Evolutionary conservation across 83 land plant species (phyloP).

Genomic region (Isoetes engelmannii): DNA sequence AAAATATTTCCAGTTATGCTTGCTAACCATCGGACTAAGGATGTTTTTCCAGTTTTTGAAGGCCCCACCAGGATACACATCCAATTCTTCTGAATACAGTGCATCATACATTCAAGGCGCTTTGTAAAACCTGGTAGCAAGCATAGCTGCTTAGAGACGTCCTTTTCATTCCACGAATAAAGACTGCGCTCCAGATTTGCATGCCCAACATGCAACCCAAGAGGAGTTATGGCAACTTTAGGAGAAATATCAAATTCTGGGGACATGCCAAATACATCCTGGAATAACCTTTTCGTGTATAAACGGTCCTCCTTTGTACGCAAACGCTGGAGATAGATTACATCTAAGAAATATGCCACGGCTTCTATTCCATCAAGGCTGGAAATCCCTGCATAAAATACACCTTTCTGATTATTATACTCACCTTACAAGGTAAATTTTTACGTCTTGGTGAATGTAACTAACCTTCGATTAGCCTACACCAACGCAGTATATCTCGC

Average conservation of each 20-base stretch:
- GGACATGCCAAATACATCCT: conserved; percentile 52
- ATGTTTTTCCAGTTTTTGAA: conserved; percentile 82
- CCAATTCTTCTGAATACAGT: conserved; percentile 71
- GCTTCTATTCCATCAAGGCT: conserved; percentile 32
- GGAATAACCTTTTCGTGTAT: conserved; percentile 56
- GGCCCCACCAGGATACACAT: conserved; percentile 90
- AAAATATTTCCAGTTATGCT: conserved; percentile 74
- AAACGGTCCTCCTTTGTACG: conserved; percentile 64
- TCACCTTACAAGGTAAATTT: neutral
- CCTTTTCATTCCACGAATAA: conserved; percentile 26
- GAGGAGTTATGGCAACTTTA: conserved; percentile 37
- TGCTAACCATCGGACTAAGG: conserved; percentile 65
- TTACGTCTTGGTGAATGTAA: neutral
- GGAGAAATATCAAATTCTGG: conserved; percentile 51
- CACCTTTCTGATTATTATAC: neutral
- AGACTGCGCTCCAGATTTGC: conserved; percentile 39
- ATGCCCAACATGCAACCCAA: conserved; percentile 45
- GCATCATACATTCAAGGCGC: conserved; percentile 60
- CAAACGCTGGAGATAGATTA: conserved; percentile 85
- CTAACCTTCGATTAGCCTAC: conserved; percentile 63
- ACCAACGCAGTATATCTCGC: conserved; percentile 92
- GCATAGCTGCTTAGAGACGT: conserved; percentile 33
- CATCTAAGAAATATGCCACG: conserved; percentile 38
- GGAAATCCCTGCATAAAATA: neutral
- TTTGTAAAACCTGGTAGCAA: conserved; percentile 55